phyloP scores from a whole-genome alignment of 164 flowering plant species.

The Cinnamomum chago region DNA sequence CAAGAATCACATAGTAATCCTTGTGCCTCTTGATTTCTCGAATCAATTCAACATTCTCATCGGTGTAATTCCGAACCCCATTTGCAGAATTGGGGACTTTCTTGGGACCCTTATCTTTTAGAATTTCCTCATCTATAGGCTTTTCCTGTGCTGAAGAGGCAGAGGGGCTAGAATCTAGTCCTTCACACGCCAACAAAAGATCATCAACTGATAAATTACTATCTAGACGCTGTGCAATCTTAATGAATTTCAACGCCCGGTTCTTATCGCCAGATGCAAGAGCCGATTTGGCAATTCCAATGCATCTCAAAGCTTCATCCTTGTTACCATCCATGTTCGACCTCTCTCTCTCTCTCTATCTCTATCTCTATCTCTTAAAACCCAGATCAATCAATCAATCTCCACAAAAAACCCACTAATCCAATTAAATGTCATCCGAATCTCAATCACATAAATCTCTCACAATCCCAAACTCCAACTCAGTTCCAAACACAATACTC shows the following conservation, averaged over 20 bases:
- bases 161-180: constrained; percentile 14
- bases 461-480: neutral
- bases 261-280: constrained; percentile 65
- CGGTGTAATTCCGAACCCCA: constrained; percentile 47
- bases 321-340: constrained; percentile 89
- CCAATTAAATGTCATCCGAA: neutral
- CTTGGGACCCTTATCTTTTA: constrained; percentile 11
- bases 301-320: constrained; percentile 84
- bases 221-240: constrained; percentile 68
- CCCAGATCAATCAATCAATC: neutral
- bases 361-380: constrained; percentile 1
- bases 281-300: constrained; percentile 66
- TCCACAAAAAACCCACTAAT: neutral
- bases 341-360: no score
- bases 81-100: constrained; percentile 21
- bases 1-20: constrained; percentile 79
- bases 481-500: no score
- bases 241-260: constrained; percentile 73
- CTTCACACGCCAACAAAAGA: constrained; percentile 55
- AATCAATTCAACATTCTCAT: constrained; percentile 67
- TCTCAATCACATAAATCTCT: neutral
- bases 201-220: constrained; percentile 46
- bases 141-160: constrained; percentile 25
- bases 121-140: constrained; percentile 9
- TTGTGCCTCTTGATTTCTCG: constrained; percentile 51